Percentiles rank a stretch among this genome's conserved stretches.
These are phyloP conservation scores for Myxozyma udenii DNA, from an alignment of 805 yeast species.

Conservation along the genomic window DNA sequence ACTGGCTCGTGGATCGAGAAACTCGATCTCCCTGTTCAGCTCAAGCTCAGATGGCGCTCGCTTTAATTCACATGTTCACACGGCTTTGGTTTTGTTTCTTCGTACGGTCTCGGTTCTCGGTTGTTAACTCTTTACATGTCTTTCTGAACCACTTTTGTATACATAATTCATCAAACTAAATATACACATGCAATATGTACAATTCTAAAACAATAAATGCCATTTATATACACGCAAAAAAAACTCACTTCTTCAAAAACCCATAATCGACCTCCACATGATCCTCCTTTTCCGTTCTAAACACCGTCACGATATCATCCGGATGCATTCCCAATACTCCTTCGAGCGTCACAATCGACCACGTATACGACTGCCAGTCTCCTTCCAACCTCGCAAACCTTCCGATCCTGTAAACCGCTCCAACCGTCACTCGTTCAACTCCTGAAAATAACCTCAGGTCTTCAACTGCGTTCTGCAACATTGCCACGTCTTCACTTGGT, in stretches of 20 bases:
- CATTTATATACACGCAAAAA: no score
- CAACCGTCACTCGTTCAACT: constrained; percentile 5
- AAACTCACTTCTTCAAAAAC: no score
- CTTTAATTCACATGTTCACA: neutral
- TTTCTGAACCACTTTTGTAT: no score
- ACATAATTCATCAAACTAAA: no score
- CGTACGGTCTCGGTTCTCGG: neutral
- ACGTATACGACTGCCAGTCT: constrained; percentile 11
- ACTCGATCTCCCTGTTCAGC: constrained; percentile 15
- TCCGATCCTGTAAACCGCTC: constrained; percentile 6
- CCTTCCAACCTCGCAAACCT: constrained; percentile 13
- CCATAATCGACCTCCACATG: neutral
- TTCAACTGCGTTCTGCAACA: neutral
- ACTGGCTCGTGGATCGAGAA: constrained; percentile 3
- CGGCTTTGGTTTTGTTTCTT: neutral
- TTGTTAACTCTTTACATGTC: neutral
- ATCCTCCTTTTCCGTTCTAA: neutral
- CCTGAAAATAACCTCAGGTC: neutral
- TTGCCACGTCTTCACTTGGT: neutral
- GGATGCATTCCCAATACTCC: constrained; percentile 15
- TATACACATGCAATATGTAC: no score
- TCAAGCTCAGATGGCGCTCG: constrained; percentile 21
- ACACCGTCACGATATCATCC: constrained; percentile 5
- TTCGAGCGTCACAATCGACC: constrained; percentile 21
- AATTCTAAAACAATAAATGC: no score